Base-by-base conservation (phyloP, 139 green algal genomes). In the Dunaliella primolecta region DNA sequence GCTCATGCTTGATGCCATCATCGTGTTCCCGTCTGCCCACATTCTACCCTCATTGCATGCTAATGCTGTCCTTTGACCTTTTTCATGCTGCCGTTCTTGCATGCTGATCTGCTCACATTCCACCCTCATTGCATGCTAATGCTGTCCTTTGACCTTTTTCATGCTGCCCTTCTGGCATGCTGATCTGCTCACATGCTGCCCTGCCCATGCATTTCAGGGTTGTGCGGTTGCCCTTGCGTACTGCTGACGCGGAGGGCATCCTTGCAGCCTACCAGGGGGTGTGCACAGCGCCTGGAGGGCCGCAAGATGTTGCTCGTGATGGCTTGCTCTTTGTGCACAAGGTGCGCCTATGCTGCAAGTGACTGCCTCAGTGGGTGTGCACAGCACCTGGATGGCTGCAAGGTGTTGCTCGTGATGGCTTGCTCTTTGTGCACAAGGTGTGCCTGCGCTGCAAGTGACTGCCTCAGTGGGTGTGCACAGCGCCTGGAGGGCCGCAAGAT, bases 311-410 rank as follows among this genome's bases (percentile, higher is more conserved):
- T 74, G 11, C 84, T 29, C 87, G 89, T 1, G 96, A 99, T 86
- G 96, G 96, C 23, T 55, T 98, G 23, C 88, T 93, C 36, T 84
- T 99, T 24, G 88, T 95, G 23, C 94, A 97, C 84, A 91, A 87
- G 56, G 36, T 85, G 71, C 2, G 33, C 46, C 36, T 83, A 35
- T 35, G 36, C 25, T 2, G n/a, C n/a, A n/a, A n/a, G n/a, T n/a
- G n/a, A n/a, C n/a, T n/a, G n/a, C n/a, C n/a, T n/a, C 27, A 1
- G 30, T 32, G 75, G 31, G 23, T 31, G 15, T 25, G 46, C 46
- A 7, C 7, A 64, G 46, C 46, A 7, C 15, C 46, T 25, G 15
- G 46, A 64, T 7, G 15, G 7, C 46, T 64, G 25, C 30, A 91
- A 11, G 80, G 87, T 7, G 97, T 95, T 74, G 11, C 84, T 29